Evolutionary conservation across 2,329 filamentous ascomycete genomes (phyloP), one percentile per base, ranked within the genome.

Genomic region (Gnomoniopsis smithogilvyi): DNA sequence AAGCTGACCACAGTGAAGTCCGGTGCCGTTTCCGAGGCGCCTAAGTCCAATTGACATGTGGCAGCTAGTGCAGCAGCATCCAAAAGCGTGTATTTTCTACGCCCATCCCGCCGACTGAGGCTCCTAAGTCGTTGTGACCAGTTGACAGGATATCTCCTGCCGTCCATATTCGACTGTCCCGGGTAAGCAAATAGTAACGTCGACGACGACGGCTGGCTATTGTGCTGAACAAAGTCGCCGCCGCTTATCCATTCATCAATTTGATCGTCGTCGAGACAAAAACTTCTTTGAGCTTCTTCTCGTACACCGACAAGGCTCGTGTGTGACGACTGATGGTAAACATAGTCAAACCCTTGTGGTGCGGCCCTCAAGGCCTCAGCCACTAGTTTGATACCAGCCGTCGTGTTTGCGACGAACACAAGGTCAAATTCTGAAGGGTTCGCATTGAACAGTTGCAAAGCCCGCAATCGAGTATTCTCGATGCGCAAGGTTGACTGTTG

Each of bases 161-260:
- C 94, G 64, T 94, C 89, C 89, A 97, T 90, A 69, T 97, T 96
- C 34, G 93, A 97, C 70, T 98, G 94, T 1, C 88, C 93, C 8
- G 94, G 90, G 70, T 92, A 97, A 30, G 91, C 90, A 70, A 98
- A 91, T 1, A 84, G 64, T 15, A 74, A 70, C 26, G 73, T 67
- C n/a, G 68, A 63, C 19, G 68, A 63, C 19, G 63, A 51, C 47
- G 38, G 55, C 46, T 51, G 62, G 50, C 43, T 47, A 36, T 61
- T 67, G 63, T 48, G 69, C 52, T n/a, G 53, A 30, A 64, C 77
- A 67, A 22, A 71, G 66, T 34, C 65, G 61, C 11, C 66, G 61
- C 24, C 78, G 73, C 72, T 69, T 8, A 93, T 74, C 89, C 91
- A 96, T 1, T 71, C 66, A 17, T 86, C 76, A 10, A 96, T 82